Evolutionary conservation across 768 basidiomycete genomes (phyloP), one percentile per base, ranked within the genome.

Genomic region (Amanita molliuscula): DNA sequence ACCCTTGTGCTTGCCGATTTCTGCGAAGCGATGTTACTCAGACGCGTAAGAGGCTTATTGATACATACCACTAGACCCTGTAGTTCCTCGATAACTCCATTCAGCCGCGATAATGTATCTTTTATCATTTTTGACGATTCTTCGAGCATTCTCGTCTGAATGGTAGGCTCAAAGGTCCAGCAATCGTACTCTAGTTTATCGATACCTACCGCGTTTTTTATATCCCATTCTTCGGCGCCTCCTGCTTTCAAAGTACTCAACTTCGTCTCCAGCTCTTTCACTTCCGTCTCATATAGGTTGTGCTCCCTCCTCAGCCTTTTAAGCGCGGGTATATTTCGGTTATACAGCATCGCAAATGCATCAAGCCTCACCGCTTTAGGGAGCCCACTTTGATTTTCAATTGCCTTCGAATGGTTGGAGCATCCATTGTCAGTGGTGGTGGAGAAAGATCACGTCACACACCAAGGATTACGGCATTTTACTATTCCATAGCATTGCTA

Each of bases 61-160:
- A 44, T 25, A 78, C 87, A 54, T 62, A 93, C 90, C 47, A 89
- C 62, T 41, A 89, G 65, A 51, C 77, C 74, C 55, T 73, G 68
- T 52, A 93, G 71, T 49, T 86, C 85, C 50, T 69, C 79, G 26
- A 71, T 70, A 28, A 79, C 81, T 58, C 72, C 76, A 42, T 71
- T 77, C n/a, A 89, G 67, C 42, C 84, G 75, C 48, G 63, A 72
- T 49, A 70, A 67, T 18, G 82, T 75, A 60, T 91, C 87, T 45
- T 66, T 66, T 52, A 91, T 76, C 89, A 94, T 89, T 72, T 79
- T 88, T 54, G 78, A 68, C 37, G 83, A 82, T 70, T 94, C 90
- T 50, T 86, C 81, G 44, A 82, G 66, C 68, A 90, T 70, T 59
- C 74, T 77, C 48, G 63, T 71, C 88, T 90, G 59, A 47, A 50